Base-by-base conservation (phyloP, 2,329 filamentous ascomycete species). In the Bipolaris sorokiniana region DNA sequence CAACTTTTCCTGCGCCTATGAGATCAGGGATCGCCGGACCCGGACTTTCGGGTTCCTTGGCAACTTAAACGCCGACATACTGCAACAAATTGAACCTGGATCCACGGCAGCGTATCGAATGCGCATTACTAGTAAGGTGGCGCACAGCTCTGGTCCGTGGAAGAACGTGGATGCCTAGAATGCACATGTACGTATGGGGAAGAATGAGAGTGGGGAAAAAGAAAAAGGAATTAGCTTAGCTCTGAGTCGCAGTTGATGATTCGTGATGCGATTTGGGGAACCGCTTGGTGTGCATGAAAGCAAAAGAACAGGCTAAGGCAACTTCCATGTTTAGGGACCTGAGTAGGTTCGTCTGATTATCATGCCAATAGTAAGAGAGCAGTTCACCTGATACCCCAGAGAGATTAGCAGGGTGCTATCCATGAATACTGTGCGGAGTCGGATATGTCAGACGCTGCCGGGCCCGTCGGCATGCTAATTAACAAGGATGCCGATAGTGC, bases 11-110 rank as follows among this genome's bases (percentile, higher is more conserved):
- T 46, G 28, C 22, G 16, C 7, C 18, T 20, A 10, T 46, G 28
- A 28, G 28, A 23, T 18, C 11, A 7, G n/a, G 31, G 28, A 16
- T n/a, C 13, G 31, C 44, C 31, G 2, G 28, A 11, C 15, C 11
- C 20, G 42, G 51, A 10, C n/a, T 34, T 45, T 46, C 53, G 48
- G 53, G 31, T 10, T 44, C 16, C 53, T 55, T 55, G 48, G 53
- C 53, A 41, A 23, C 18, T 13, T 11, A 10, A 22, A n/a, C n/a
- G 44, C 31, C 20, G 13, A 16, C 44, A 34, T 13, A n/a, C 23
- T 13, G 40, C 40, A n/a, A 26, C 13, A 26, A 26, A n/a, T 16
- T 26, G 28, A 31, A 31, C 7, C 38, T 22, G 38, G 15, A 22
- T 23, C 31, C 22, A 31, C 44, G 28, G 10, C 22, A n/a, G 31